Base-by-base conservation (phyloP, 139 green algal species). In the Raphidocelis subcapitata region DNA sequence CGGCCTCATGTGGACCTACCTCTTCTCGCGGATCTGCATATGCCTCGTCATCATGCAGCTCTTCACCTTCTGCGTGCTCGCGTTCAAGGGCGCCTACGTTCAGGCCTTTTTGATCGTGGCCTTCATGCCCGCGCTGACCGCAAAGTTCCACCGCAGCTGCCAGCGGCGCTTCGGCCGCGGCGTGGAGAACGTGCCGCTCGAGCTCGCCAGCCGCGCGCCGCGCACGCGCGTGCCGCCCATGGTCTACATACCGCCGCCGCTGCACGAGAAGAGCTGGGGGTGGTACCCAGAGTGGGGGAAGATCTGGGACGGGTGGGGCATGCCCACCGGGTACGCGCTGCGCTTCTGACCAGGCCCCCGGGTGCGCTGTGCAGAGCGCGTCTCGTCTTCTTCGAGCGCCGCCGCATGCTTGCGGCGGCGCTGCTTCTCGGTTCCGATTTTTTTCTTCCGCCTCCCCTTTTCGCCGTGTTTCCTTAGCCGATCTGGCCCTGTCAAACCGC, bases 51-150 rank as follows among this genome's bases (percentile, higher is more conserved):
- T 82, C 44, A 65, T 75, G 32, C 67, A 76, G 49, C 14, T 92
- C 3, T 90, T 94, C 75, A 93, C 89, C 0, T 81, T 81, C 21
- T 87, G 79, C 64, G 84, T 93, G 35, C 72, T 95, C 28, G 59
- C 89, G 3, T 79, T 90, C 54, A 90, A 89, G 73, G 67, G 75
- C 41, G 84, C 82, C 0, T 93, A 86, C 65, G 65, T 74, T 62
- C 86, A 92, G 80, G 85, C 79, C 23, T 81, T 81, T 44, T 37
- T 93, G 28, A 71, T 91, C 31, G 71, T 86, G 26, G 63, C 89
- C 10, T 81, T 84, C 2, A 74, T 91, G 62, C 91, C 91, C 12
- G 77, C 88, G 55, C 79, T 90, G 54, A 77, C 94, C 5, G 69
- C 85, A 33, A 77, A 80, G 5, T 96, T 93, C 80, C 71, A 92